These are phyloP conservation scores for Biancaea sappan DNA, from an alignment of 306 rosid genomes.

Conservation along the genomic window DNA sequence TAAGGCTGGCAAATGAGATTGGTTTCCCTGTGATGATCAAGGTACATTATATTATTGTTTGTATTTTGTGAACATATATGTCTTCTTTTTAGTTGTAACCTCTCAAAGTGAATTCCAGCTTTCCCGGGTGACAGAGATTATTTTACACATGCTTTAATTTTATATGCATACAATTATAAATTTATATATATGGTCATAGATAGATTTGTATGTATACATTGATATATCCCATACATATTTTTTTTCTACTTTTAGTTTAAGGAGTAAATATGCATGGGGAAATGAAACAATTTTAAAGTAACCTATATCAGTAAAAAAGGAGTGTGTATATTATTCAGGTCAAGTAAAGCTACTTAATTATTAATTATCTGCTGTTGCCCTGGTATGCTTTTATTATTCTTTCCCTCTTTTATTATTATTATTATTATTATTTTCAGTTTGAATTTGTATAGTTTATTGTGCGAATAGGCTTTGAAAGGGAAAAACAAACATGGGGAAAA, in stretches of 20 bases:
- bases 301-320: neutral
- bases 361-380: slow-evolving; percentile 10
- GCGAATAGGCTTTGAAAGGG: neutral
- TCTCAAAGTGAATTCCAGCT: slow-evolving; percentile 25
- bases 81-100: neutral
- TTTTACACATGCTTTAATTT: neutral
- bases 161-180: neutral
- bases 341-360: slow-evolving; percentile 1
- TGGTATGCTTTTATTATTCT: neutral
- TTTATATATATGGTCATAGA: neutral
- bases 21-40: slow-evolving; percentile 99
- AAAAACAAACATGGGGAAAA: neutral
- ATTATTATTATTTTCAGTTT: slow-evolving; percentile 8
- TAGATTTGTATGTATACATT: neutral
- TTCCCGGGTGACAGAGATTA: neutral
- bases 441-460: neutral
- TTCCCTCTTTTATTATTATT: neutral
- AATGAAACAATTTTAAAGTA: neutral
- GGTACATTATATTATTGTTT: slow-evolving; percentile 48
- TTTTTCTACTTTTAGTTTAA: too few species aligned
- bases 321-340: neutral
- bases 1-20: slow-evolving; percentile 84
- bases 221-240: neutral
- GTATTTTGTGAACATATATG: slow-evolving; percentile 12
- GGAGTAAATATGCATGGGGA: neutral